These are phyloP conservation scores for Tetrapisispora pingtungensis DNA, from an alignment of 805 yeast species.

Conservation along the genomic window DNA sequence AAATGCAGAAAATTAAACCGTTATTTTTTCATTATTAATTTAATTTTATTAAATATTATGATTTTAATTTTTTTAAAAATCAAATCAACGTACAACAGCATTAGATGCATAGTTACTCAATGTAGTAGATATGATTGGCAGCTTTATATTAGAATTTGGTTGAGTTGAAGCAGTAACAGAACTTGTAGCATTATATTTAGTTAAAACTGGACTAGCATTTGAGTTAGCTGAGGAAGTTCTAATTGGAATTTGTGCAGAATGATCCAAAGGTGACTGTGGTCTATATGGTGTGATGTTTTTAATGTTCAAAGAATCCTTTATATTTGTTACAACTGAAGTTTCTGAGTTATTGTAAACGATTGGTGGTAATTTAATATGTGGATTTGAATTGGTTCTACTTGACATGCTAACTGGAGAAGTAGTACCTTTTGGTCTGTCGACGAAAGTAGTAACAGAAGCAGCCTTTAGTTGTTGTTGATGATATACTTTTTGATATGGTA, in stretches of 20 bases:
- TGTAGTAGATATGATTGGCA: neutral
- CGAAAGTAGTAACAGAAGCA: neutral
- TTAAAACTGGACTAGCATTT: neutral
- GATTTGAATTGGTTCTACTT: neutral
- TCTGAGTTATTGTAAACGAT: neutral
- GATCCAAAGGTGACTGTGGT: neutral
- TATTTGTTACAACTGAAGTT: neutral
- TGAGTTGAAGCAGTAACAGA: neutral
- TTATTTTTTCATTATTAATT: neutral
- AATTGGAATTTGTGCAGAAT: neutral
- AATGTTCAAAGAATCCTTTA: neutral
- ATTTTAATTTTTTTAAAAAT: neutral
- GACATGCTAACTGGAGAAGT: neutral
- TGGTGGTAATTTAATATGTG: conserved; percentile 1
- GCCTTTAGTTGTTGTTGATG: neutral
- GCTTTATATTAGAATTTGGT: neutral
- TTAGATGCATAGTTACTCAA: neutral
- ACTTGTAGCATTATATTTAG: neutral
- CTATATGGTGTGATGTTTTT: neutral
- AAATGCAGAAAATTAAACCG: neutral
- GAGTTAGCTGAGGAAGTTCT: neutral
- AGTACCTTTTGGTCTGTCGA: neutral
- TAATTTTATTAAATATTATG: neutral
- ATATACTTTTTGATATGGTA: neutral
- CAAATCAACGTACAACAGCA: neutral